Conservation (phyloP, 805 yeast species). For the Candida stauntonica region DNA sequence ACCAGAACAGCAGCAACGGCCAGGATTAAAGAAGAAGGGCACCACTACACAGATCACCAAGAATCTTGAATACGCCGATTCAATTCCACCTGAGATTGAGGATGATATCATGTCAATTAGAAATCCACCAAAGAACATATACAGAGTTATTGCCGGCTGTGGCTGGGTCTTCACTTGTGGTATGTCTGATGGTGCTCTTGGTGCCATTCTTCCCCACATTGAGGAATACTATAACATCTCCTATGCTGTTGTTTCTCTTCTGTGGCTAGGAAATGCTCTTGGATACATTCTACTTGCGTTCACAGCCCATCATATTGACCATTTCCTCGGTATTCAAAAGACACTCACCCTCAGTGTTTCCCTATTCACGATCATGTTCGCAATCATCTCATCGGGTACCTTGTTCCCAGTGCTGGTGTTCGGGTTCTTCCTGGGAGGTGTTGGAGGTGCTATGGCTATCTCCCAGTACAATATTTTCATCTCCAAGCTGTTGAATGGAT, state of each 20-base stretch:
- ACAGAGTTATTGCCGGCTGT: constrained; percentile 39
- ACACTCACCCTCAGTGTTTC: constrained; percentile 37
- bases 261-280: constrained; percentile 55
- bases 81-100: constrained; percentile 1
- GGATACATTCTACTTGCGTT: constrained; percentile 50
- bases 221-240: constrained; percentile 43
- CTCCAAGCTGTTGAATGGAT: constrained; percentile 37
- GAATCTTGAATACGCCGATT: constrained; percentile 8
- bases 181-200: constrained; percentile 53
- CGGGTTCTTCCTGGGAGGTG: constrained; percentile 54
- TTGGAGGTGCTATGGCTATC: constrained; percentile 46
- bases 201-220: constrained; percentile 53
- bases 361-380: constrained; percentile 37
- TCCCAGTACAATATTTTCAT: constrained; percentile 51
- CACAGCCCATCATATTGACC: constrained; percentile 42
- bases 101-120: constrained; percentile 32
- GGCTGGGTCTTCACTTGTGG: constrained; percentile 41
- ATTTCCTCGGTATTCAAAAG: constrained; percentile 35
- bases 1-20: constrained; percentile 11
- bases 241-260: constrained; percentile 51
- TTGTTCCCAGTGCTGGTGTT: constrained; percentile 43
- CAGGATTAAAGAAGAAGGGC: constrained; percentile 9
- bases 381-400: constrained; percentile 44
- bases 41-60: constrained; percentile 13
- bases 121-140: constrained; percentile 40